Base-by-base conservation (phyloP, 164 flowering plant species). In the Houttuynia cordata region DNA sequence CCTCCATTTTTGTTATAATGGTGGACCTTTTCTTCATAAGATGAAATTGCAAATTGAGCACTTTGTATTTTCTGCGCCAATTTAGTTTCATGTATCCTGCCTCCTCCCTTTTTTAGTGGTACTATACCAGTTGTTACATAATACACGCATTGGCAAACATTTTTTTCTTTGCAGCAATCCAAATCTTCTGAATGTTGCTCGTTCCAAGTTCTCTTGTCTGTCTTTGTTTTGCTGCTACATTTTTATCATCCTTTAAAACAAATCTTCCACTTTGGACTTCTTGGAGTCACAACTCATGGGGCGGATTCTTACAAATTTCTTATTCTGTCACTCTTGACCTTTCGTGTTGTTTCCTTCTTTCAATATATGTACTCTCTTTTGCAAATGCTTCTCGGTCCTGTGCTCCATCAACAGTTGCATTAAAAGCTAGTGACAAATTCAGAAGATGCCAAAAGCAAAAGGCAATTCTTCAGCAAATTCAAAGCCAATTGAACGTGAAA, bases 381-480 rank as follows among this genome's bases (percentile, higher is more conserved):
- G 68, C 80, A 77, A 83, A 79, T 82, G 81, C 81, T 80, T 79
- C 84, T 78, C 80, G 89, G 81, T 83, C 75, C 85, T 76, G 74
- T 79, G 75, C 77, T 73, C 80, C 74, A 78, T 78, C 70, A 86
- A 83, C 80, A 84, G 91, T 79, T 77, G 70, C 80, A 68, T 75
- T 74, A 78, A 79, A 81, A 86, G 82, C 72, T 73, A 77, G 53
- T 74, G 22, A 75, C 76, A 78, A 79, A 73, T 69, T 66, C 72
- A 63, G 70, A 83, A 79, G 83, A 91, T 91, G 96, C 89, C 88
- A 57, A 78, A 82, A 71, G 71, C 72, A 53, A 78, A 68, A 77
- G 68, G 68, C 55, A 71, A 60, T 67, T 70, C 73, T 41, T 71
- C 78, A n/a, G 70, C 74, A 50, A 62, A 74, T 67, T 42, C 64